Percentiles rank a stretch among this genome's conserved stretches.
These are phyloP conservation scores for Penicillium soppii DNA, from an alignment of 495 filamentous ascomycete genomes.

Conservation along the genomic window DNA sequence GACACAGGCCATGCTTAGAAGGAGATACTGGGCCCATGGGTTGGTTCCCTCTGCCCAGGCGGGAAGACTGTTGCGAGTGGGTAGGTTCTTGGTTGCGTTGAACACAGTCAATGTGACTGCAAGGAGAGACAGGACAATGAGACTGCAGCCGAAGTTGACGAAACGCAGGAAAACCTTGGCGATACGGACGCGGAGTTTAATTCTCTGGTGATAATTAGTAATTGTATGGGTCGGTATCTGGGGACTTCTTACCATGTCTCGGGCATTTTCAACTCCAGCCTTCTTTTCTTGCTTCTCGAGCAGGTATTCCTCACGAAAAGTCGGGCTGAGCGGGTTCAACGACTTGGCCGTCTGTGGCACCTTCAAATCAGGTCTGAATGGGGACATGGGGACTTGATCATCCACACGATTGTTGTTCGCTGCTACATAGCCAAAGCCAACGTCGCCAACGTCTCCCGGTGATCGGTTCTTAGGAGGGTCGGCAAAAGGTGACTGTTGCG, in stretches of 20 bases:
- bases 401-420: conserved; percentile 54
- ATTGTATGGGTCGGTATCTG: background rate
- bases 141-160: conserved; percentile 93
- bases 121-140: conserved; percentile 89
- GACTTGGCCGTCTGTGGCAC: conserved; percentile 74
- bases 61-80: conserved; percentile 73
- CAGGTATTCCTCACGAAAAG: conserved; percentile 80
- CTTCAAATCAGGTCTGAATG: conserved; percentile 83
- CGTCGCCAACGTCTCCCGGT: conserved; percentile 66
- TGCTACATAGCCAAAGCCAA: conserved; percentile 88
- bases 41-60: conserved; percentile 79
- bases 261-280: conserved; percentile 78
- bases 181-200: conserved; percentile 88
- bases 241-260: conserved; percentile 70
- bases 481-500: conserved; percentile 63
- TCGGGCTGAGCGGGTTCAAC: conserved; percentile 74
- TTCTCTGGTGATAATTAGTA: conserved; percentile 58
- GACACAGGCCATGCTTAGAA: conserved; percentile 73
- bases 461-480: conserved; percentile 55
- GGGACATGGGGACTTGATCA: conserved; percentile 61
- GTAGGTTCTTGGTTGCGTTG: conserved; percentile 71
- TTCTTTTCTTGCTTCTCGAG: conserved; percentile 75
- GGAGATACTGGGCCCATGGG: conserved; percentile 84
- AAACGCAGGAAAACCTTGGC: conserved; percentile 92
- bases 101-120: conserved; percentile 85